Evolutionary conservation across 108 stramenopile genomes (phyloP), one percentile per base, ranked within the genome.

Genomic region (Pseudonitzschia multistriata): DNA sequence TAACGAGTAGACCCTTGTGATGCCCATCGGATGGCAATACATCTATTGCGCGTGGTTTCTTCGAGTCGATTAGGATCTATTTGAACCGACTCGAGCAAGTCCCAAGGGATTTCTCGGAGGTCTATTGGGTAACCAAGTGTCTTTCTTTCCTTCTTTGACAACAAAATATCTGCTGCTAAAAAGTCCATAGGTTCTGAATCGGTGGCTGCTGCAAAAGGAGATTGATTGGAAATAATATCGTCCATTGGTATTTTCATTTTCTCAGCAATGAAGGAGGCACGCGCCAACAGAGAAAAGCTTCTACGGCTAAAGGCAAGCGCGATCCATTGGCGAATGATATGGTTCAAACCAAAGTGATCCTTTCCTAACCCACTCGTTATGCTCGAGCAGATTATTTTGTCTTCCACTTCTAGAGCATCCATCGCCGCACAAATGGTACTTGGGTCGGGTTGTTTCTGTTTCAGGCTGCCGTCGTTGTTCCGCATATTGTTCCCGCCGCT

Each of bases 311-410:
- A 57, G 39, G 71, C 27, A 5, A 72, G 49, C 8, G 47, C 62
- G n/a, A 72, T n/a, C 71, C 71, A 72, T 3, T 3, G 2, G 8
- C 71, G 71, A 15, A 72, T 25, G 6, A 72, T 15, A 31, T 65
- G 63, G 24, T 65, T 30, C 47, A 72, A 28, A 2, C 62, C 71
- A 45, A 49, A 72, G 24, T 72, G 71, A 29, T 72, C 56, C 24
- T 56, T 57, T 10, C 56, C 42, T 19, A 67, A 30, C 5, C 64
- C 64, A 30, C 30, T 47, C 0, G 0, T 52, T 10, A 67, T 0
- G 30, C 24, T 52, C 5, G 28, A 17, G 50, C 40, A 45, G 24
- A 64, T 25, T 8, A 64, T 42, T 5, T 28, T 47, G 34, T 64
- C 63, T 45, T 64, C 63, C 2, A 64, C 22, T 1, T 64, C 21